These are phyloP conservation scores for Paramyrothecium roridum DNA, from an alignment of 2,329 filamentous ascomycete species.

Conservation along the genomic window DNA sequence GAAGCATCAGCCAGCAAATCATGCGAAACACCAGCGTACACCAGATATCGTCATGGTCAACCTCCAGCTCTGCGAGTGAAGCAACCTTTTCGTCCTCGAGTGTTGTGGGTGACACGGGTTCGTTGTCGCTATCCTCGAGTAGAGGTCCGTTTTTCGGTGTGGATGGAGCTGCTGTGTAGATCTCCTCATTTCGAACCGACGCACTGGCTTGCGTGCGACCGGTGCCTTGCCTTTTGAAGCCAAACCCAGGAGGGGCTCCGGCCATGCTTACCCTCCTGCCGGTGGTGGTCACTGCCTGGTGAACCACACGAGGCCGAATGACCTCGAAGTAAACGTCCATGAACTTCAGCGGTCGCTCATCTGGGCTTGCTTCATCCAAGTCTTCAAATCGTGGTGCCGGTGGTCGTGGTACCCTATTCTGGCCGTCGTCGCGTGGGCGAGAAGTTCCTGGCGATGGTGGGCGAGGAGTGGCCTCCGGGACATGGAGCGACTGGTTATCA, in stretches of 20 bases:
- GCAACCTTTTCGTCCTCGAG: neutral
- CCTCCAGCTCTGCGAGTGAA: constrained; percentile 16
- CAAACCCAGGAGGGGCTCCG: constrained; percentile 14
- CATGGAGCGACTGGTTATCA: constrained; percentile 16
- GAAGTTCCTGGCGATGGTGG: constrained; percentile 5
- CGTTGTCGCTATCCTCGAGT: constrained; percentile 1
- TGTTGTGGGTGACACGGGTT: neutral
- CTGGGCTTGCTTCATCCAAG: constrained; percentile 43
- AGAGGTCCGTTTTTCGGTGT: neutral
- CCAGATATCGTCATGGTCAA: constrained; percentile 45
- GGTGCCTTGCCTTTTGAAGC: constrained; percentile 15
- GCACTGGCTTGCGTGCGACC: constrained; percentile 19
- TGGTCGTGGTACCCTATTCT: constrained; percentile 1
- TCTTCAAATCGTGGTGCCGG: constrained; percentile 35
- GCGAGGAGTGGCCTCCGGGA: constrained; percentile 9
- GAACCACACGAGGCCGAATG: constrained; percentile 37
- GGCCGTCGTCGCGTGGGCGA: neutral
- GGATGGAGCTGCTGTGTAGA: neutral
- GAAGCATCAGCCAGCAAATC: constrained; percentile 56
- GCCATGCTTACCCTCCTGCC: constrained; percentile 19
- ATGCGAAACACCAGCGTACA: constrained; percentile 53
- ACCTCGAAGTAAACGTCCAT: constrained; percentile 50
- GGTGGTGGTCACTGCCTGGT: constrained; percentile 24
- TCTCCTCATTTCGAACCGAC: constrained; percentile 5
- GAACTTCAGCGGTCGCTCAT: constrained; percentile 46